A percentile compares a stretch with the other conserved stretches of the same genome.
These are phyloP conservation scores for Teunomyces tritomae DNA, from an alignment of 805 yeast species.

Conservation along the genomic window DNA sequence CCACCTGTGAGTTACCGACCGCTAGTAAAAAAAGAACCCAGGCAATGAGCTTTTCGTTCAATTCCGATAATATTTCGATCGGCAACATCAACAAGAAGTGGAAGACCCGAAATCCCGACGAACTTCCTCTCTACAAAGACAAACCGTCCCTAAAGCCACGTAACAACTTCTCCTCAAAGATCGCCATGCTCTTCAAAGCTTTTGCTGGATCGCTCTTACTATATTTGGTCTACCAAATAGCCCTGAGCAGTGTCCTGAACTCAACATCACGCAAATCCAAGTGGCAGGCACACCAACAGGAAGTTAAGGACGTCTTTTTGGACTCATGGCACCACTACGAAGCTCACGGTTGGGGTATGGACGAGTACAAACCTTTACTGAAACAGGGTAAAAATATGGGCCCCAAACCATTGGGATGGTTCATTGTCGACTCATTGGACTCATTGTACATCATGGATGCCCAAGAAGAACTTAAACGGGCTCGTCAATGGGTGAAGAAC, in stretches of 20 bases:
- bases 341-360: conserved; percentile 79
- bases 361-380: conserved; percentile 68
- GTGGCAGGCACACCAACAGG: conserved; percentile 52
- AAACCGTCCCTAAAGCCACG: conserved; percentile 20
- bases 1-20: neutral
- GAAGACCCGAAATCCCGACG: conserved; percentile 16
- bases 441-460: conserved; percentile 77
- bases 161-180: conserved; percentile 10
- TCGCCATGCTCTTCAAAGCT: conserved; percentile 42
- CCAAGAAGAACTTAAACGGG: conserved; percentile 57
- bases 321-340: conserved; percentile 79
- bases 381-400: conserved; percentile 72
- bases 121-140: conserved; percentile 35
- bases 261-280: conserved; percentile 1
- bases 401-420: conserved; percentile 84
- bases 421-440: conserved; percentile 84
- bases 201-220: conserved; percentile 38
- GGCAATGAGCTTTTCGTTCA: conserved; percentile 11
- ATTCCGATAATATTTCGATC: conserved; percentile 8
- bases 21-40: neutral
- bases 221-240: conserved; percentile 36
- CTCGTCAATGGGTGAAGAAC: conserved; percentile 71
- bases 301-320: conserved; percentile 65
- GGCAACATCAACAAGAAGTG: conserved; percentile 15
- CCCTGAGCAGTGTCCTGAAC: conserved; percentile 7